Evolutionary conservation across 2,329 filamentous ascomycete species (phyloP).

Genomic region (Aspergillus oerlinghausenensis): DNA sequence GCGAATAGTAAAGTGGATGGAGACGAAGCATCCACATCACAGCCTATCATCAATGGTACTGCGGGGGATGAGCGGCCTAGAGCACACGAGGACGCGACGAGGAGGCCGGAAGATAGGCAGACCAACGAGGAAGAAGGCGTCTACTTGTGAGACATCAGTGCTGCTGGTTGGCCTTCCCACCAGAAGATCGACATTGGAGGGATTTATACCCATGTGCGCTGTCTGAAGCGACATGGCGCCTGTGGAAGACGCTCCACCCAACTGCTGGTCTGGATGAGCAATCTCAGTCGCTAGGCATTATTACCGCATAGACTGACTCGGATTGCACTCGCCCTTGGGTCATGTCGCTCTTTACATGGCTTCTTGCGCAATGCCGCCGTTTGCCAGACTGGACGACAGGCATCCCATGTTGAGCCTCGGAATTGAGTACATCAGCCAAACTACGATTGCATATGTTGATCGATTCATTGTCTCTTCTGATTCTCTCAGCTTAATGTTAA

Average conservation of each 20-base stretch:
- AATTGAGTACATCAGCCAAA: neutral
- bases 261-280: neutral
- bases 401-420: neutral
- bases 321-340: neutral
- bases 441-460: neutral
- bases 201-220: neutral
- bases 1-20: conserved; percentile 9
- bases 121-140: conserved; percentile 23
- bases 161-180: neutral
- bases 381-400: neutral
- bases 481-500: conserved; percentile 5
- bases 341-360: neutral
- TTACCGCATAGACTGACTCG: neutral
- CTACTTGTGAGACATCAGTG: conserved; percentile 22
- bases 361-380: neutral
- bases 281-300: neutral
- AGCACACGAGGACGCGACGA: conserved; percentile 1
- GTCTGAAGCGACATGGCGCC: neutral
- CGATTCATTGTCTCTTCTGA: conserved; percentile 4
- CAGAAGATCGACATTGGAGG: neutral
- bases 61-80: neutral
- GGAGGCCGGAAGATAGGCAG: conserved; percentile 4
- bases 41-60: conserved; percentile 18
- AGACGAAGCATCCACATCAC: neutral
- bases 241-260: neutral